Percentiles rank a stretch among this genome's conserved stretches.
Evolutionary conservation across 1,139 yeast species (phyloP).

Genomic region (Yamadazyma mexicana): DNA sequence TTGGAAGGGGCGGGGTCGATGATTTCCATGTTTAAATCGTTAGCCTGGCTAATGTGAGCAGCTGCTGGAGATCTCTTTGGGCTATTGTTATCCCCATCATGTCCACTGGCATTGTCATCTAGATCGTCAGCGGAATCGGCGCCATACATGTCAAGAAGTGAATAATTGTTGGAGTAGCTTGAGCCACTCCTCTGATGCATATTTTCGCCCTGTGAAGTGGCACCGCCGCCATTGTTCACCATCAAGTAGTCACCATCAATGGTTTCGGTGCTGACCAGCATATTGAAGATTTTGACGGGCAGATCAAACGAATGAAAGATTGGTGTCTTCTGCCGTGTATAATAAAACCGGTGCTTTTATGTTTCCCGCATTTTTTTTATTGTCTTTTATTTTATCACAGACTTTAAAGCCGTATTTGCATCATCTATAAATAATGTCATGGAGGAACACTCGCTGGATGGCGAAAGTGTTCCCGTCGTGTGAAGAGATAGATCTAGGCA

Average conservation of each 20-base stretch:
- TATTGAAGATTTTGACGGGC: background rate
- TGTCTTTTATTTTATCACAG: background rate
- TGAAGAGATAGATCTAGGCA: slow-evolving; percentile 26
- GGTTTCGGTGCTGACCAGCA: slow-evolving; percentile 3
- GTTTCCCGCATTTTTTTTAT: background rate
- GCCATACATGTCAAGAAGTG: slow-evolving; percentile 28
- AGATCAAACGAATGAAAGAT: background rate
- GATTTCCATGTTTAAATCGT: background rate
- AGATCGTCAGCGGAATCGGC: slow-evolving; percentile 18
- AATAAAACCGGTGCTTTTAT: background rate
- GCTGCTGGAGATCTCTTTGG: background rate
- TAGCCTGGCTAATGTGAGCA: too few relatives aligned
- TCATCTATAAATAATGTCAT: slow-evolving; percentile 29
- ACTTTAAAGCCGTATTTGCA: background rate
- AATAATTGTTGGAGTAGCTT: slow-evolving; percentile 34
- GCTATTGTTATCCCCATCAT: background rate
- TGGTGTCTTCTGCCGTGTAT: background rate
- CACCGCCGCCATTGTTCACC: background rate
- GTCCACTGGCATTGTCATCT: background rate
- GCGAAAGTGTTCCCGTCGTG: slow-evolving; percentile 33
- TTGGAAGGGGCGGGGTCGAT: background rate
- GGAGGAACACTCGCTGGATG: slow-evolving; percentile 34
- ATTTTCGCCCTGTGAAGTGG: background rate
- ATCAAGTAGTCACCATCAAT: background rate
- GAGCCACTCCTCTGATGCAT: slow-evolving; percentile 7